Base-by-base conservation (phyloP, 805 yeast genomes). In the Priceomyces melissophilus region DNA sequence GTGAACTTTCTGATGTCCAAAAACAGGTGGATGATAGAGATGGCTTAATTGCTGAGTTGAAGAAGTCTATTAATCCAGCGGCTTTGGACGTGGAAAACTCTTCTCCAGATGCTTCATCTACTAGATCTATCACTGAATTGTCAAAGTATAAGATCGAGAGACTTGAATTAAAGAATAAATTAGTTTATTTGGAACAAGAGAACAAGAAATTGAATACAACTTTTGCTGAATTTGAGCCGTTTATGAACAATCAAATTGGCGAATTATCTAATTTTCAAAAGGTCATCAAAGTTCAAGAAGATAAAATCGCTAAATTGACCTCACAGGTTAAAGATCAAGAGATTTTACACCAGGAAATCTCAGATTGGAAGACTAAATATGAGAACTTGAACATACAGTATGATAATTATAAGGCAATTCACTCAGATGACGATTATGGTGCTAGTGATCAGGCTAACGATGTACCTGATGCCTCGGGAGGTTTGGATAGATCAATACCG, bases 211-310 rank as follows among this genome's bases (percentile, higher is more conserved):
- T 79, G 43, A 62, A 61, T 29, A 63, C 66, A 10, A 74, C 74
- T 45, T 44, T 74, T 11, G 54, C 43, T 1, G 72, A 73, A 25
- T 67, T 79, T 40, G 79, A 81, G 50, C 73, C 79, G 3, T 63
- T 80, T 37, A 70, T 81, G 63, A 65, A 65, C 43, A 69, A 74
- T 31, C 79, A 79, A 51, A 66, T 81, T 41, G 57, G 73, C 8
- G 79, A 79, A 41, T 62, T 81, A 27, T 63, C 70, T 10, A 69
- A 69, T 14, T 59, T 84, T 54, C 83, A 82, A 51, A 61, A 66
- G 13, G 54, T 84, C 16, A 71, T 84, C 23, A 71, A 76, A 48
- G 58, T 61, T 5, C 89, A 80, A 58, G 76, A 75, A 40, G 61
- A 58, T 3, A 61, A 69, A 46, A 70, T 81, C 32, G 63, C 60